Evolutionary conservation across 202 grass and related monocot species (phyloP), one percentile per base, ranked within the genome.

Genomic region (Sporobolus alterniflorus): DNA sequence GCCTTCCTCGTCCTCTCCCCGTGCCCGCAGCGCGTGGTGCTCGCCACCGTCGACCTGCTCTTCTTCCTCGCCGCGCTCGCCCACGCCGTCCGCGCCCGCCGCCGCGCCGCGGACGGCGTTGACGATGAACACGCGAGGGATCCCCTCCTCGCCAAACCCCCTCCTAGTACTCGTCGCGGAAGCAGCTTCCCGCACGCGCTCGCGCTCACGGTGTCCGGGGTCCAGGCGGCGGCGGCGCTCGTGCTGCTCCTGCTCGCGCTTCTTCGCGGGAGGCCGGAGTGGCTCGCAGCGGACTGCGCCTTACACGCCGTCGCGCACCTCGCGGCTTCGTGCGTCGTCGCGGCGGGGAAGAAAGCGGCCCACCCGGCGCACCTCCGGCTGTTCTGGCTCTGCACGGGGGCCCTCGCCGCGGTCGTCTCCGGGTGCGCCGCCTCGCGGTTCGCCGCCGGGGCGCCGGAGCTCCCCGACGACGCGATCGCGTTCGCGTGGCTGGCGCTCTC

Each of bases 1-100:
- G 75, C 80, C 62, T 89, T 89, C 77, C 50, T 91, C 59, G 78
- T 89, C 77, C 86, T 94, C 73, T 82, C 89, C 0, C 89, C 89
- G 0, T 94, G 81, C 74, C 77, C 86, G 25, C 86, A 89, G 89
- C 84, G 89, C 76, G 43, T 31, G 24, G 77, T 91, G 47, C 65
- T 82, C 28, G 80, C 8, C 28, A 69, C 41, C 2, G 0, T 85
- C 52, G 73, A 91, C 77, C 34, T 77, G 18, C 67, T 89, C 59
- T 94, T 91, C 84, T 55, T 94, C 54, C 25, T 91, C 68, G 52
- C 64, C 26, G 60, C 74, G 3, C 33, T 82, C 41, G 29, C 26
- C 14, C 9, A 84, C 36, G 17, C 66, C 18, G 20, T 82, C 51
- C 67, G 84, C 64, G 12, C 67, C 10, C 77, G 20, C 13, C 31